These are phyloP conservation scores for Neopestalotiopsis sp. DNA, from an alignment of 2,329 filamentous ascomycete species.

Conservation along the genomic window DNA sequence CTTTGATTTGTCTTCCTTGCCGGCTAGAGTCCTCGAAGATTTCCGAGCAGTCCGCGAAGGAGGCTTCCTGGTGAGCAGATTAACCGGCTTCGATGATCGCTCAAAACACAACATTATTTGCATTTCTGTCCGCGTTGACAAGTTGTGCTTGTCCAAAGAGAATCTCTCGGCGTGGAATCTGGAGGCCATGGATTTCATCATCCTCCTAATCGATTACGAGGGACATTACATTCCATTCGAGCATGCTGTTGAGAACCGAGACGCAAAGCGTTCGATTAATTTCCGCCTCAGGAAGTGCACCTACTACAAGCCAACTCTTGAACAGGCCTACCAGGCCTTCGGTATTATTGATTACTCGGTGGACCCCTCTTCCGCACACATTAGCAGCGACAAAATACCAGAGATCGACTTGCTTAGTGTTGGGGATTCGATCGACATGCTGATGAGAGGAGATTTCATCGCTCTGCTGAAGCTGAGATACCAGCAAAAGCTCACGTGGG, in stretches of 20 bases:
- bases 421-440: constrained; percentile 70
- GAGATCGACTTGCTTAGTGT: constrained; percentile 67
- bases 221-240: constrained; percentile 66
- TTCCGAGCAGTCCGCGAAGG: constrained; percentile 63
- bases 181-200: constrained; percentile 68
- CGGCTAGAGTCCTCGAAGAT: constrained; percentile 58
- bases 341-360: constrained; percentile 11
- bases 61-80: constrained; percentile 73
- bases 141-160: constrained; percentile 75
- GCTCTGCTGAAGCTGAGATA: constrained; percentile 65
- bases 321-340: constrained; percentile 60
- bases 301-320: constrained; percentile 71
- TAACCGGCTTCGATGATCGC: constrained; percentile 50
- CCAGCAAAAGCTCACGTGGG: constrained; percentile 63
- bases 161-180: constrained; percentile 80
- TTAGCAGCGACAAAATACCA: constrained; percentile 21
- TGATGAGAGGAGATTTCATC: constrained; percentile 70
- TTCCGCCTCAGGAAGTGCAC: constrained; percentile 74
- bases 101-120: constrained; percentile 58
- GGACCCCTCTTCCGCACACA: background rate
- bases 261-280: constrained; percentile 40
- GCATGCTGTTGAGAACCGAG: constrained; percentile 49
- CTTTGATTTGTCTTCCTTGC: too few relatives aligned
- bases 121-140: constrained; percentile 71
- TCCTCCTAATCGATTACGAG: constrained; percentile 72